A percentile compares a stretch with the other conserved stretches of the same genome.
phyloP scores from a whole-genome alignment of 495 filamentous ascomycete species.

The Neurospora cerealis region DNA sequence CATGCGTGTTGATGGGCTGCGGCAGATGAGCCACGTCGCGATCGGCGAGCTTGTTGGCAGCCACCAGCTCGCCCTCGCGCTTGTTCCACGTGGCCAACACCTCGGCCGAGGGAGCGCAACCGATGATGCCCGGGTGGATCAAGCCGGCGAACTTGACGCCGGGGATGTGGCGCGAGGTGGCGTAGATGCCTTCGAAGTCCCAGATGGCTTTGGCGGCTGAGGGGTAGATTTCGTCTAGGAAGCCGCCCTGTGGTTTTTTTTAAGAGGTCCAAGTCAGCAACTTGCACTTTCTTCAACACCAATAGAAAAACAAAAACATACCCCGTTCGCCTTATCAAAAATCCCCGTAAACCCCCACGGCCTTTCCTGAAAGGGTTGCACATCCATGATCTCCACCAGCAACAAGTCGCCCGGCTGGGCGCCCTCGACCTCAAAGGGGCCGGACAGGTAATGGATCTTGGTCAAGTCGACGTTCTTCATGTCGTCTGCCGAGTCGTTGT shows the following conservation, averaged over 20 bases:
- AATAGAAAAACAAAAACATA: slow-evolving; percentile 1
- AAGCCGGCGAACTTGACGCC: slow-evolving; percentile 81
- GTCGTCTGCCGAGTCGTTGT: slow-evolving; percentile 86
- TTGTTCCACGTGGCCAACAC: slow-evolving; percentile 63
- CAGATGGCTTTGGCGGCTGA: slow-evolving; percentile 90
- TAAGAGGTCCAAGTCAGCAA: background rate
- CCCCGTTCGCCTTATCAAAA: slow-evolving; percentile 71
- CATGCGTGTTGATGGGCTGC: slow-evolving; percentile 58
- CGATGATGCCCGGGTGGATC: slow-evolving; percentile 90
- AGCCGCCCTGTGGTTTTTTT: slow-evolving; percentile 49
- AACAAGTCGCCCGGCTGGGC: slow-evolving; percentile 83
- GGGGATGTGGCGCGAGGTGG: slow-evolving; percentile 83
- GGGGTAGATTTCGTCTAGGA: slow-evolving; percentile 84
- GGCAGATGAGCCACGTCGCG: slow-evolving; percentile 78
- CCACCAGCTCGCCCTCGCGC: slow-evolving; percentile 70
- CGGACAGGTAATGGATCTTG: slow-evolving; percentile 76
- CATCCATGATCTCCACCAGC: slow-evolving; percentile 89
- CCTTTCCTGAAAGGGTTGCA: slow-evolving; percentile 77
- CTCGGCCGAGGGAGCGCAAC: slow-evolving; percentile 73
- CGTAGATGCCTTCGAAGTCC: slow-evolving; percentile 96
- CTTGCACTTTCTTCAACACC: background rate
- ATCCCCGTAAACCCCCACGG: slow-evolving; percentile 92
- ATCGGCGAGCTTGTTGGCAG: slow-evolving; percentile 48
- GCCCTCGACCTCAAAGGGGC: slow-evolving; percentile 81
- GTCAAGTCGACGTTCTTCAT: slow-evolving; percentile 79